A percentile compares a stretch with the other conserved stretches of the same genome.
phyloP scores from a whole-genome alignment of 768 basidiomycete species.

The Mycena rebaudengoi region DNA sequence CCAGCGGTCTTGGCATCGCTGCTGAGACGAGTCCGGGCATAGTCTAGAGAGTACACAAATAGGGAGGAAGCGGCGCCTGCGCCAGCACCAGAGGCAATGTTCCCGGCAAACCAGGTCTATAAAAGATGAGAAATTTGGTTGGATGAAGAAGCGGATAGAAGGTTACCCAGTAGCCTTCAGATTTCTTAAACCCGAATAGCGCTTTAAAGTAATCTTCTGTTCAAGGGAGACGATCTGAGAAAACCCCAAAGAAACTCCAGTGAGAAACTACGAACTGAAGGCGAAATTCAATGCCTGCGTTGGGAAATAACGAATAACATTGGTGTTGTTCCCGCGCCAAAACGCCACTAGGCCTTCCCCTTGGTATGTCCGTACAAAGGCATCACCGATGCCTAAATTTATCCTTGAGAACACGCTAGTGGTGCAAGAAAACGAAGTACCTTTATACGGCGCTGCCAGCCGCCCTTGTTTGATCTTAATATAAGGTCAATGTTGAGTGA shows the following conservation, averaged over 20 bases:
- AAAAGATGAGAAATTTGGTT: not conserved
- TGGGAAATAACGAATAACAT: constrained; percentile 56
- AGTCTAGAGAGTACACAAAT: constrained; percentile 91
- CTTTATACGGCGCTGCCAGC: constrained; percentile 83
- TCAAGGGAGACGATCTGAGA: not conserved
- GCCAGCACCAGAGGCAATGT: constrained; percentile 85
- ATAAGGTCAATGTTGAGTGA: not conserved
- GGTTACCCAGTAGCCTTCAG: constrained; percentile 77
- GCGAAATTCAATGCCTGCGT: constrained; percentile 92
- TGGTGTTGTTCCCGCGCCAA: constrained; percentile 92
- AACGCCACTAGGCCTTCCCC: constrained; percentile 83
- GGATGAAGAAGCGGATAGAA: not conserved
- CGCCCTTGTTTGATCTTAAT: constrained; percentile 86
- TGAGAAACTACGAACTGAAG: constrained; percentile 65
- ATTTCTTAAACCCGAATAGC: constrained; percentile 88
- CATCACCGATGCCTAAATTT: constrained; percentile 67
- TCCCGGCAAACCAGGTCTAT: constrained; percentile 76
- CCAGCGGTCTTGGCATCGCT: constrained; percentile 88
- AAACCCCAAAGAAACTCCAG: not conserved
- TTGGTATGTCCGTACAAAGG: constrained; percentile 77
- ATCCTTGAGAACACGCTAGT: not conserved
- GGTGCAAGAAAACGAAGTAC: not conserved
- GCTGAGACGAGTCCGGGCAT: constrained; percentile 88
- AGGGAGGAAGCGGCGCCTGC: constrained; percentile 87
- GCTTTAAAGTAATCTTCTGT: constrained; percentile 87